A percentile compares a stretch with the other conserved stretches of the same genome.
Evolutionary conservation across 2,329 filamentous ascomycete species (phyloP).

Genomic region (Diaporthe sp.): DNA sequence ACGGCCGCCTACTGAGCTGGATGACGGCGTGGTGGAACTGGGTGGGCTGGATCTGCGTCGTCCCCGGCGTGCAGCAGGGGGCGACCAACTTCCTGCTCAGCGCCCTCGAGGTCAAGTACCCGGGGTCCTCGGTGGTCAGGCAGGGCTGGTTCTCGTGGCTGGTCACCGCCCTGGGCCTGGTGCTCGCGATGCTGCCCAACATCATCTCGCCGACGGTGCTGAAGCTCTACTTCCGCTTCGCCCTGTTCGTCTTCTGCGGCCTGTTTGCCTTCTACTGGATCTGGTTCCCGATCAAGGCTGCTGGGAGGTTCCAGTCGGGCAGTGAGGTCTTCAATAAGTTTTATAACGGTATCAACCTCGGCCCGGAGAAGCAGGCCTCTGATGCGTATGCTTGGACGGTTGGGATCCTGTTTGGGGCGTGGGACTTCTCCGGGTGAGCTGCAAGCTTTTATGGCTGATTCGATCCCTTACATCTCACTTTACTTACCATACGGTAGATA

Average conservation of each 20-base stretch:
- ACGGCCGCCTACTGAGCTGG: conserved; percentile 55
- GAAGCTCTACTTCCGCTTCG: conserved; percentile 54
- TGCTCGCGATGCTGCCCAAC: conserved; percentile 55
- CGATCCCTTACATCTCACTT: not conserved
- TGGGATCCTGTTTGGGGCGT: conserved; percentile 53
- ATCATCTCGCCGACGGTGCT: conserved; percentile 52
- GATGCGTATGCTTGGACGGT: conserved; percentile 56
- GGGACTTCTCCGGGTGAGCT: conserved; percentile 52
- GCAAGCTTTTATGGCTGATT: not conserved
- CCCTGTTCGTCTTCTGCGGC: conserved; percentile 53
- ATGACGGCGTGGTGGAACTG: conserved; percentile 59
- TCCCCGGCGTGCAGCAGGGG: conserved; percentile 56
- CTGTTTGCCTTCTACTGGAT: conserved; percentile 55
- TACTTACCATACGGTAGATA: conserved; percentile 32
- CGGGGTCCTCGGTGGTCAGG: conserved; percentile 48
- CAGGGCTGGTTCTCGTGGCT: conserved; percentile 57
- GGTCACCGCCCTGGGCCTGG: conserved; percentile 53
- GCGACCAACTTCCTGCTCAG: conserved; percentile 56
- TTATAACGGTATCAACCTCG: conserved; percentile 56
- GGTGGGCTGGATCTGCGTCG: conserved; percentile 53
- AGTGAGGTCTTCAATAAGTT: conserved; percentile 52
- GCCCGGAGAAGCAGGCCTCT: conserved; percentile 50
- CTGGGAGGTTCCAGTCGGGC: conserved; percentile 51
- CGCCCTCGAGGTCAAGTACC: conserved; percentile 55
- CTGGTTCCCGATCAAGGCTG: conserved; percentile 55